Percentiles rank a stretch among this genome's conserved stretches.
Conservation (phyloP, 345 rosid genomes). For the Durio zibethinus region DNA sequence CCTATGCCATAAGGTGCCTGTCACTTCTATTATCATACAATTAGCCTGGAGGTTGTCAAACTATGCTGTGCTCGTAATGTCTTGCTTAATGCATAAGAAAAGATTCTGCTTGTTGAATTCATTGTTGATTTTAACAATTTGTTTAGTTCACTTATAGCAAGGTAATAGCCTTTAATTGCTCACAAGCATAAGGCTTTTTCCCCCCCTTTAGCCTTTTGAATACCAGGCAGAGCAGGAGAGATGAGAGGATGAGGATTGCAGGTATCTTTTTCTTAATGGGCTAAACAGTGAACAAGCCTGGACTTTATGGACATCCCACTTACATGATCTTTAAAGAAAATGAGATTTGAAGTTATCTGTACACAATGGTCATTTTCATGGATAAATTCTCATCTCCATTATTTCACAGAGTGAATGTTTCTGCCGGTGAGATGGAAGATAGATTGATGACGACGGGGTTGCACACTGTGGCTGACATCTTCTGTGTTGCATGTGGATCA, state of each 20-base stretch:
- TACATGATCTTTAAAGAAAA: conserved; percentile 9
- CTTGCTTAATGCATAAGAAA: background rate
- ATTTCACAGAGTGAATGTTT: conserved; percentile 69
- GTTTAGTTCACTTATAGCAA: background rate
- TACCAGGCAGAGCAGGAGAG: background rate
- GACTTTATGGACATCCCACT: background rate
- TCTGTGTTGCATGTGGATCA: conserved; percentile 95
- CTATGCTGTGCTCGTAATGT: background rate
- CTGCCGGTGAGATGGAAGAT: conserved; percentile 69
- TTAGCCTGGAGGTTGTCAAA: background rate
- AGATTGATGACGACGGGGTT: conserved; percentile 83
- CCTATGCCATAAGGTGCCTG: background rate
- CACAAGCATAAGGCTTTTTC: background rate
- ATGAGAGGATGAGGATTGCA: background rate
- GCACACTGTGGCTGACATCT: conserved; percentile 89
- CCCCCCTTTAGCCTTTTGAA: background rate
- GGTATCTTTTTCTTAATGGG: background rate
- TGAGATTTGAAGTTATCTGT: conserved; percentile 9
- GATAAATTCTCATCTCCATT: conserved; percentile 15
- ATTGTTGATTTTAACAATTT: background rate
- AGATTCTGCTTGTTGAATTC: background rate
- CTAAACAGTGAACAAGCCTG: background rate
- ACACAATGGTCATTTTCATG: background rate
- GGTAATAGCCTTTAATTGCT: conserved; percentile 1
- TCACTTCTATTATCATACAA: background rate